Conservation (phyloP, 129 eudicot genomes). For the Scalesia atractyloides region DNA sequence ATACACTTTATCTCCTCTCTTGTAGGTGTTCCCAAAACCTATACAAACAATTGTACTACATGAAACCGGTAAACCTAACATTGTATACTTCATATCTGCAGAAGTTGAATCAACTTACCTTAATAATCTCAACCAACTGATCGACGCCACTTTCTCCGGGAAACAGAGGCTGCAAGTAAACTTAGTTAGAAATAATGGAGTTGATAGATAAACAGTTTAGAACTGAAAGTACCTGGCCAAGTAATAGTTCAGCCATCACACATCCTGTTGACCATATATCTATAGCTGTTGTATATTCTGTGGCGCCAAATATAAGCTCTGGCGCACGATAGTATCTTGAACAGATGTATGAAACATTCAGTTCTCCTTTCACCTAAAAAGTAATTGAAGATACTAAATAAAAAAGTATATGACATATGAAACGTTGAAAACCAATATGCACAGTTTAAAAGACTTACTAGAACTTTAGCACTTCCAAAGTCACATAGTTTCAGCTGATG, state of each 20-base stretch:
- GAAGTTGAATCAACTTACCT: conserved; percentile 47
- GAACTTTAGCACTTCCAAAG: conserved; percentile 99
- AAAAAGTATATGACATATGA: conserved; percentile 16
- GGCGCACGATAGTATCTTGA: conserved; percentile 99
- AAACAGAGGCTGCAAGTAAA: conserved; percentile 80
- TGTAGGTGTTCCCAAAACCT: conserved; percentile 99
- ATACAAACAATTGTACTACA: conserved; percentile 29
- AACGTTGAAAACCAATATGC: conserved; percentile 3
- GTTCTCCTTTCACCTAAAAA: conserved; percentile 91
- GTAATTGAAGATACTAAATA: conserved; percentile 17
- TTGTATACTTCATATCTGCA: not conserved
- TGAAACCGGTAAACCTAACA: conserved; percentile 4
- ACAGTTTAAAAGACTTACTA: conserved; percentile 57
- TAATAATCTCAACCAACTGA: conserved; percentile 97
- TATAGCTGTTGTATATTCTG: conserved; percentile 96
- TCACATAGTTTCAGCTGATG: conserved; percentile 98
- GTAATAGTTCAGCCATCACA: conserved; percentile 99
- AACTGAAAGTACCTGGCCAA: conserved; percentile 75
- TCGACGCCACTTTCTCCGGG: conserved; percentile 99
- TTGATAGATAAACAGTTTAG: conserved; percentile 8
- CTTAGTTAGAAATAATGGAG: conserved; percentile 12
- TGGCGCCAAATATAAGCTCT: conserved; percentile 98
- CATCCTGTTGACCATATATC: conserved; percentile 99
- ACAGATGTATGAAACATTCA: conserved; percentile 97
- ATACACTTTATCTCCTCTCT: conserved; percentile 99